Conservation (phyloP, 306 rosid species). For the Prunus salicina region DNA sequence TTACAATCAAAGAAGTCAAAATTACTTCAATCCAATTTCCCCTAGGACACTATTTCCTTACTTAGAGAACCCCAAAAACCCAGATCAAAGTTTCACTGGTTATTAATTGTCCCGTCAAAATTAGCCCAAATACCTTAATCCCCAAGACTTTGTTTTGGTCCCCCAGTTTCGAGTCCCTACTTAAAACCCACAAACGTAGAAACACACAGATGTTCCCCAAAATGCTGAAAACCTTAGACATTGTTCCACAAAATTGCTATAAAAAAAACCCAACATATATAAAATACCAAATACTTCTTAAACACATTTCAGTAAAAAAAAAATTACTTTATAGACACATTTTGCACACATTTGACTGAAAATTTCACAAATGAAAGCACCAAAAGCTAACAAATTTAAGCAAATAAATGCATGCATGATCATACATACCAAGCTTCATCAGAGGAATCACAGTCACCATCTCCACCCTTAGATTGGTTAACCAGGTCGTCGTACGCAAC, state of each 20-base stretch:
- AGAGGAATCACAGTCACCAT: slow-evolving; percentile 35
- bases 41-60: neutral
- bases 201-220: slow-evolving; percentile 11
- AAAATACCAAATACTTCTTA: neutral
- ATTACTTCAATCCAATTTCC: neutral
- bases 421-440: slow-evolving; percentile 89
- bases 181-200: slow-evolving; percentile 18
- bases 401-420: slow-evolving; percentile 4
- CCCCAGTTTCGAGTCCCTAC: neutral
- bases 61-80: slow-evolving; percentile 9
- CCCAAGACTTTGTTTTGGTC: slow-evolving; percentile 10
- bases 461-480: slow-evolving; percentile 24
- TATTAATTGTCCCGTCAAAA: neutral
- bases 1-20: neutral
- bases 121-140: slow-evolving; percentile 19
- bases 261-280: neutral
- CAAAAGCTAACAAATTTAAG: slow-evolving; percentile 7
- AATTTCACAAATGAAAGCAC: slow-evolving; percentile 15
- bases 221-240: no score
- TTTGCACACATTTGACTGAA: slow-evolving; percentile 16
- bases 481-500: slow-evolving; percentile 65
- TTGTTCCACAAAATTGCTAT: slow-evolving; percentile 2
- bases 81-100: slow-evolving; percentile 4
- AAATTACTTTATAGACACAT: neutral
- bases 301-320: slow-evolving; percentile 5